Evolutionary conservation across 306 rosid genomes (phyloP), one percentile per base, ranked within the genome.

Genomic region (Quercus cerris): DNA sequence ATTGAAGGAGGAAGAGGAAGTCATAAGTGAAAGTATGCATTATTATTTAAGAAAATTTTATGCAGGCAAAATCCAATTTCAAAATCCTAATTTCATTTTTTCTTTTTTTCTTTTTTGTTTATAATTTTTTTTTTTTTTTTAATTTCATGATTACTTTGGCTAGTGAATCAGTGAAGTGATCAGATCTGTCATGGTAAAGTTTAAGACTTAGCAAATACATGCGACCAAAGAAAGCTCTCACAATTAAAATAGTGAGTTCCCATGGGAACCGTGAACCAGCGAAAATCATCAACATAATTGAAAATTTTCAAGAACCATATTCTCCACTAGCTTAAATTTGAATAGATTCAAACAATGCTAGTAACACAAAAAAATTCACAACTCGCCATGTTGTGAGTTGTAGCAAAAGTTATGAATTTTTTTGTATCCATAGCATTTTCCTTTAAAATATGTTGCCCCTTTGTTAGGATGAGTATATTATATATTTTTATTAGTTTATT

Each of bases 341-440:
- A 15, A 17, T 18, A 28, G 11, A 64, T n/a, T 30, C 11, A 30
- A 63, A 63, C 31, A 63, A 35, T n/a, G 18, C 54, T 8, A 3
- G 17, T 7, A 30, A 58, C 0, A 10, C 17, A 58, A 20, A 13
- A 22, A 22, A 58, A 41, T 1, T 2, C 11, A 41, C 1, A 41
- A 41, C 12, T 41, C 3, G 0, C 12, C 46, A 41, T 0, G 1
- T 41, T 0, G 1, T 41, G 1, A 41, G 0, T 41, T 41, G 0
- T 41, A 8, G 3, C 0, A 8, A 41, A 41, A 41, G 12, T 41
- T 41, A 0, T 41, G 1, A 0, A 41, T 41, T 41, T 41, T 41
- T 2, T 8, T 41, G 12, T 41, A 0, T 38, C 1, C 10, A 0
- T 7, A 7, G 0, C 46, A 38, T 38, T 38, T 38, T 38, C 11